Evolutionary conservation across 2,329 filamentous ascomycete species (phyloP), one percentile per base, ranked within the genome.

Genomic region (Cylindrodendrum hubeiense): DNA sequence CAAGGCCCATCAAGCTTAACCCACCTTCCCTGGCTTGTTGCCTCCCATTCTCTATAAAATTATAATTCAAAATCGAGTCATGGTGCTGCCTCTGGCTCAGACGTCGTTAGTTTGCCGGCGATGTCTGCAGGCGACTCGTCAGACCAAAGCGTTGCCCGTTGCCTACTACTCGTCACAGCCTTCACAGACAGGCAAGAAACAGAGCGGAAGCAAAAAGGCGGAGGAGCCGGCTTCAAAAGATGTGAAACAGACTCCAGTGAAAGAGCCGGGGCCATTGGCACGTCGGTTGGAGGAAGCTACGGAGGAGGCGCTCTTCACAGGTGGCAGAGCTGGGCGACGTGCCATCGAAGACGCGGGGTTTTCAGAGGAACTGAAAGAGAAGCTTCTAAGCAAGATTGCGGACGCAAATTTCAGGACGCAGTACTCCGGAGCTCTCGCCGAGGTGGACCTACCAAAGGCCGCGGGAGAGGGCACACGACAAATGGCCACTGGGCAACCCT

Each of bases 391-490:
- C 57, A 90, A 86, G 72, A 82, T 91, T 8, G 81, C 87, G 59
- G 81, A 85, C 47, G 84, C 87, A 2, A 80, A 85, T 9, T 89
- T 90, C 71, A 78, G 79, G n/a, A 81, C 82, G 1, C 82, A 88
- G 15, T 76, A 89, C 71, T 78, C 83, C 0, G 69, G 79, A 1
- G 82, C 85, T 0, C 82, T 90, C 59, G 77, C 84, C 2, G 79
- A 86, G 66, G 84, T 84, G 1, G 80, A 79, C 3, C 74, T 89
- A 43, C 79, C 84, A 1, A 76, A 85, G 4, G 86, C 87, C n/a
- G 90, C 92, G 13, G 90, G 91, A 17, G 85, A 86, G 70, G 91
- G 90, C 13, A 92, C 91, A 2, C 86, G 89, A 65, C 87, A 91
- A 53, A 87, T 90, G 37, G 93, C 93, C 2, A 84, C 86, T 0